Percentiles rank a stretch among this genome's conserved stretches.
Evolutionary conservation across 139 green algal species (phyloP).

Genomic region (Asterochloris sp.): DNA sequence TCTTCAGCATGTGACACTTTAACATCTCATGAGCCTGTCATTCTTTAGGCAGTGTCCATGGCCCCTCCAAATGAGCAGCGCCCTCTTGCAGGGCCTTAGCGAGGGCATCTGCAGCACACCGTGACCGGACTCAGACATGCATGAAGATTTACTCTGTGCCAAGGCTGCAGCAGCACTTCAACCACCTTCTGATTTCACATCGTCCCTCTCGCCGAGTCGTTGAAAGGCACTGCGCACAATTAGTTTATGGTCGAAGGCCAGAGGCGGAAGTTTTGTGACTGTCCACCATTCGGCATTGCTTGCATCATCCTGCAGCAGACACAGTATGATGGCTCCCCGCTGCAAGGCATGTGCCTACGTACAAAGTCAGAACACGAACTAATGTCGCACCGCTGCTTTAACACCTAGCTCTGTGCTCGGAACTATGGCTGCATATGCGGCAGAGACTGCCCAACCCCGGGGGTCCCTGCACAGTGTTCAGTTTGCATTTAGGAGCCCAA

Average conservation of each 20-base stretch:
- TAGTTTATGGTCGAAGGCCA: slow-evolving; percentile 56
- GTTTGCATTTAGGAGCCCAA: too few relatives aligned
- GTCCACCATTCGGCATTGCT: slow-evolving; percentile 30
- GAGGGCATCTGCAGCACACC: slow-evolving; percentile 23
- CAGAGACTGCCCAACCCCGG: slow-evolving; percentile 76
- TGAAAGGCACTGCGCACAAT: slow-evolving; percentile 37
- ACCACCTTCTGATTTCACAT: slow-evolving; percentile 1
- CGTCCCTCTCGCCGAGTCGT: slow-evolving; percentile 22
- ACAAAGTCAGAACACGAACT: neutral
- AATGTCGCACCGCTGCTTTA: slow-evolving; percentile 58
- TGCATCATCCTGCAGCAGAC: slow-evolving; percentile 33
- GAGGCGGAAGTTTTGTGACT: slow-evolving; percentile 18
- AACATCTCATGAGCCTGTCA: neutral
- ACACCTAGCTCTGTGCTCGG: slow-evolving; percentile 47
- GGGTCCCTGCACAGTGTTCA: slow-evolving; percentile 52
- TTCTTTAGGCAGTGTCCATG: slow-evolving; percentile 32
- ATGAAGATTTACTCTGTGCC: neutral
- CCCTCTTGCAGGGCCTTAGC: slow-evolving; percentile 16
- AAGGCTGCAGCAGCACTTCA: neutral
- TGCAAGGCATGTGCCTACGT: neutral
- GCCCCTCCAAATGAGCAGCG: slow-evolving; percentile 22
- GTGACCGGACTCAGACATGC: neutral
- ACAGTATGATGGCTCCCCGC: neutral
- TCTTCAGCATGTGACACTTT: too few relatives aligned
- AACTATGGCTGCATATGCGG: slow-evolving; percentile 78